A percentile compares a stretch with the other conserved stretches of the same genome.
phyloP scores from a whole-genome alignment of 2,329 filamentous ascomycete genomes.

The Diplodia mutila region DNA sequence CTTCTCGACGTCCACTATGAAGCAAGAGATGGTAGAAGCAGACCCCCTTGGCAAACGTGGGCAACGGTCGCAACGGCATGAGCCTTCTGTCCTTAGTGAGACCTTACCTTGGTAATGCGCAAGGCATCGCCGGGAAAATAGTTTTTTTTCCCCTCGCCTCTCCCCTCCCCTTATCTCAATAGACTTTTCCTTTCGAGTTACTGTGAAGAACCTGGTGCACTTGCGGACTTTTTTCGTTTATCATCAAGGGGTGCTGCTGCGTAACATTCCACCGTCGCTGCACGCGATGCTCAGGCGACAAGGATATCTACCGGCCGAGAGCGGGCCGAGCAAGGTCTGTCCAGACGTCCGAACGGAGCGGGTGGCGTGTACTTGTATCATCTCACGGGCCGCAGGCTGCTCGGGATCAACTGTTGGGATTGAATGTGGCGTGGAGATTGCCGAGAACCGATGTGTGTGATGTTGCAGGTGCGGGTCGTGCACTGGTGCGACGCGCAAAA shows the following conservation, averaged over 20 bases:
- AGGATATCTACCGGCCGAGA: not conserved
- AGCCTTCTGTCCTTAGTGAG: not conserved
- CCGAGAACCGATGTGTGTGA: not conserved
- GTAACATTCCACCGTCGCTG: not conserved
- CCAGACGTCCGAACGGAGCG: not conserved
- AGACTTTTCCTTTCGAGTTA: too few species aligned
- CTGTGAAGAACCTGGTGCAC: too few species aligned
- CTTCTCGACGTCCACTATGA: not conserved
- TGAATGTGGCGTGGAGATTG: not conserved
- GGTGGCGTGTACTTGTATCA: not conserved
- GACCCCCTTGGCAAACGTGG: not conserved
- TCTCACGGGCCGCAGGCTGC: not conserved
- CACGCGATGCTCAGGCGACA: not conserved
- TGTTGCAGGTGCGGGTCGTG: constrained; percentile 4
- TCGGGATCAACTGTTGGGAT: not conserved
- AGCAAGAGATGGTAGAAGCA: not conserved
- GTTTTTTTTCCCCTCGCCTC: too few species aligned
- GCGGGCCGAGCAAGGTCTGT: not conserved
- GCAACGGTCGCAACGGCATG: not conserved
- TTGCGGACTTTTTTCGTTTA: too few species aligned
- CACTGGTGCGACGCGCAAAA: constrained; percentile 13
- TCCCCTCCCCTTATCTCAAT: too few species aligned
- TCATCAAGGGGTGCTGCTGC: not conserved
- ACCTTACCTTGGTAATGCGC: too few species aligned
- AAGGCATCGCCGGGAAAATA: too few species aligned